Percentiles rank a stretch among this genome's conserved stretches.
Evolutionary conservation across 768 basidiomycete genomes (phyloP).

Genomic region (Termitomyces sp.): DNA sequence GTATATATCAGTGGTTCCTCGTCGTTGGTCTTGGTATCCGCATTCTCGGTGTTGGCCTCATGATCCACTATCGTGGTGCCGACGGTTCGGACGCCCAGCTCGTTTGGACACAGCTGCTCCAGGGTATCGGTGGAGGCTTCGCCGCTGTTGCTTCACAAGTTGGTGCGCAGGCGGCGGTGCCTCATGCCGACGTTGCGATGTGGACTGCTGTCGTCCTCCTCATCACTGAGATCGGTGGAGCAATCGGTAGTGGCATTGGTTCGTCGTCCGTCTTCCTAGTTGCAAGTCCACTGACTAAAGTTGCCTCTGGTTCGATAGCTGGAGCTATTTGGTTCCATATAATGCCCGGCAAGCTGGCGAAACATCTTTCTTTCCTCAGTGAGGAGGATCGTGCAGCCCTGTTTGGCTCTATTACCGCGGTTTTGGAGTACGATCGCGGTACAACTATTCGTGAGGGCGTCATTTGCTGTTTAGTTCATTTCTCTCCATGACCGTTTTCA

Average conservation of each 20-base stretch:
- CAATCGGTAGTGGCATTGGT: constrained; percentile 63
- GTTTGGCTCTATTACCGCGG: constrained; percentile 55
- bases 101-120: constrained; percentile 65
- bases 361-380: constrained; percentile 48
- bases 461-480: constrained; percentile 42
- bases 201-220: constrained; percentile 67
- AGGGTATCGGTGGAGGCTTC: constrained; percentile 73
- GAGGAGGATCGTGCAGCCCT: constrained; percentile 39
- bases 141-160: constrained; percentile 55
- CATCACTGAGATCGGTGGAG: constrained; percentile 65
- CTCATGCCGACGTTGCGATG: constrained; percentile 62
- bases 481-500: not conserved
- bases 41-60: constrained; percentile 58
- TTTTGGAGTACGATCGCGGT: constrained; percentile 42
- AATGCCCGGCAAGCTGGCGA: constrained; percentile 60
- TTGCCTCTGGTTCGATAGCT: constrained; percentile 27
- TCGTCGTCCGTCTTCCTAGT: constrained; percentile 13
- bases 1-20: constrained; percentile 35
- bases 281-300: not conserved
- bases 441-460: constrained; percentile 63
- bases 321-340: constrained; percentile 61
- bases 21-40: constrained; percentile 57
- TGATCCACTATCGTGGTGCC: constrained; percentile 69
- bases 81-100: constrained; percentile 50
- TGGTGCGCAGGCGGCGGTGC: constrained; percentile 61